Base-by-base conservation (phyloP, 1,284 basidiomycete species). In the Rhodotorula sp. region DNA sequence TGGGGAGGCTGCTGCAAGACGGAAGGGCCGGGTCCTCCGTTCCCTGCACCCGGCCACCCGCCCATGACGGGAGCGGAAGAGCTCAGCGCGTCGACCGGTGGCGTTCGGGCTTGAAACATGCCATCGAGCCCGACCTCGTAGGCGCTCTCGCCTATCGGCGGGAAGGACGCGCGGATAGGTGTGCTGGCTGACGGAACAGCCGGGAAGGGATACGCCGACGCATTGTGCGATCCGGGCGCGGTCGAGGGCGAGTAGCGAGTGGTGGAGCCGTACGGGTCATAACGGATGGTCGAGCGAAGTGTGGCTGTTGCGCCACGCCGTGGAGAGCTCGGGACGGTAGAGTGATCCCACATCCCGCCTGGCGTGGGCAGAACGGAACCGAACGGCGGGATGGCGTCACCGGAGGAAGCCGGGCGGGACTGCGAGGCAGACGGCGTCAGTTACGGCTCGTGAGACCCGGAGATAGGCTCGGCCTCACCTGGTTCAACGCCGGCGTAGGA, bases 181-280 rank as follows among this genome's bases (percentile, higher is more conserved):
- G 25, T 52, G 50, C 55, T 52, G 25, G 53, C 50, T 23, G 45
- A 25, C 9, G 64, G 57, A 14, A 57, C 34, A 25, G 50, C 17
- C 14, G 60, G 61, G 44, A 74, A 68, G 25, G 71, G 72, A 56
- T 68, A 74, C 7, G 57, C n/a, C 13, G 53, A 4, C n/a, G 52
- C n/a, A 17, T 45, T n/a, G 27, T n/a, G 44, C 44, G 53, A 19
- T 17, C 62, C 19, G 46, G 48, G 56, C 12, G 44, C 7, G 13
- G 42, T 25, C 1, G 64, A 58, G 23, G 72, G 69, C 10, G 72
- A 66, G 48, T 54, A 60, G 25, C 72, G 72, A 34, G 34, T 34
- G n/a, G 55, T 25, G 1, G 61, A 54, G 52, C 52, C 10, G 64
- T 74, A 74, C 5, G 72, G 72, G 25, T 74, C 72, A 61, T 64